Evolutionary conservation across 495 filamentous ascomycete species (phyloP), one percentile per base, ranked within the genome.

Genomic region (Penicillium herquei): DNA sequence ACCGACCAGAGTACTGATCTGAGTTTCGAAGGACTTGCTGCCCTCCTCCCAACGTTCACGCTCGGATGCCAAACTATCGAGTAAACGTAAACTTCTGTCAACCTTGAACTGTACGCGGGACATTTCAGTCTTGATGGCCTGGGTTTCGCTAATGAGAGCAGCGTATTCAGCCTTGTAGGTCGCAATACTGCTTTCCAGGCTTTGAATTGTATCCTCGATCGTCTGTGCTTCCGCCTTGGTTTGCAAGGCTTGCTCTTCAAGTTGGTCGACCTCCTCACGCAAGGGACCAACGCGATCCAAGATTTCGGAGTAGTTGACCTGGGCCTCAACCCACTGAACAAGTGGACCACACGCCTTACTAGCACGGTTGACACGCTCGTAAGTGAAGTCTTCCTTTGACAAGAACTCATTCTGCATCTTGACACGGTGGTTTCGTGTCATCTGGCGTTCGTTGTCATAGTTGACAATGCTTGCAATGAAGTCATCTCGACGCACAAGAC

Each of bases 161-260:
- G 94, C 94, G 63, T 99, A 99, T 74, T 99, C 95, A 6, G 83
- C 84, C 79, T 97, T 98, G 84, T 98, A 98, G n/a, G 82, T 89
- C 18, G 87, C 88, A 67, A 99, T 98, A 69, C 92, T 97, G 59
- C 82, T 78, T 65, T 99, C 94, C 4, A 99, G 81, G 31, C 79
- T 81, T 18, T 79, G 80, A 61, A 99, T 93, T 18, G 84, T 94
- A 58, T 92, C 86, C 66, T 95, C 87, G 49, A 97, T 92, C 4
- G 90, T 90, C 71, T 92, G 88, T 16, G 95, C 95, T 69, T 96
- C 85, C 0, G 92, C 92, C 73, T 93, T 96, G 34, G 95, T 99
- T 73, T 96, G 84, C 52, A 96, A 78, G 26, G 93, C 92, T 65
- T 90, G 84, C 39, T 94, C 87, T 69, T 97, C 92, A 18, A 99